Evolutionary conservation across 2,329 filamentous ascomycete genomes (phyloP).

Genomic region (Sporothrix luriei): DNA sequence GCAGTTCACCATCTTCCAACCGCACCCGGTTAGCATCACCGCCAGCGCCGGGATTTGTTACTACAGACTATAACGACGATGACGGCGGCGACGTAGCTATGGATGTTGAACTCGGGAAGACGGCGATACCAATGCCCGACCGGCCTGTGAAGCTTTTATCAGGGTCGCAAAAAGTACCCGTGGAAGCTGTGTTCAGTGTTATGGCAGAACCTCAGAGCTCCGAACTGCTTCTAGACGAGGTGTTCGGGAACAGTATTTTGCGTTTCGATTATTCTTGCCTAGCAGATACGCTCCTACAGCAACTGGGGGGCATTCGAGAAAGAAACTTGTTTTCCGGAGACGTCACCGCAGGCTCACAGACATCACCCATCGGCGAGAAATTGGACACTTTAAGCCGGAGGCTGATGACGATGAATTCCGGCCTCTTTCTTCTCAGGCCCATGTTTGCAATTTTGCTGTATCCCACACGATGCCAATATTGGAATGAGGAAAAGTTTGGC

Average conservation of each 20-base stretch:
- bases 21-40: slow-evolving; percentile 15
- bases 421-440: slow-evolving; percentile 42
- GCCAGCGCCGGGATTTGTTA: neutral
- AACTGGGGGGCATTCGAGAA: slow-evolving; percentile 33
- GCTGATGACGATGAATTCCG: slow-evolving; percentile 45
- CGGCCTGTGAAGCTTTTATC: neutral
- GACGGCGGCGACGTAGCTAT: neutral
- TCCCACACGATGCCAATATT: slow-evolving; percentile 45
- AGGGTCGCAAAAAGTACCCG: slow-evolving; percentile 14
- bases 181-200: slow-evolving; percentile 39
- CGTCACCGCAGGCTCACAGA: slow-evolving; percentile 33
- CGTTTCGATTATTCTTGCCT: slow-evolving; percentile 41
- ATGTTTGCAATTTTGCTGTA: slow-evolving; percentile 48
- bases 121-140: neutral
- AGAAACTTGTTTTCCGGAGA: slow-evolving; percentile 39
- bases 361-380: neutral
- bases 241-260: slow-evolving; percentile 39
- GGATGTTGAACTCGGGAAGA: neutral
- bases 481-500: slow-evolving; percentile 38
- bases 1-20: neutral
- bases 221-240: slow-evolving; percentile 29
- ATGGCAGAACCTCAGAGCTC: slow-evolving; percentile 33
- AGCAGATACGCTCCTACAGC: slow-evolving; percentile 37
- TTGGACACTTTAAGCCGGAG: slow-evolving; percentile 43
- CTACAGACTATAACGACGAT: neutral